phyloP scores from a whole-genome alignment of 2,329 filamentous ascomycete species.

The Diaporthe citriasiana region DNA sequence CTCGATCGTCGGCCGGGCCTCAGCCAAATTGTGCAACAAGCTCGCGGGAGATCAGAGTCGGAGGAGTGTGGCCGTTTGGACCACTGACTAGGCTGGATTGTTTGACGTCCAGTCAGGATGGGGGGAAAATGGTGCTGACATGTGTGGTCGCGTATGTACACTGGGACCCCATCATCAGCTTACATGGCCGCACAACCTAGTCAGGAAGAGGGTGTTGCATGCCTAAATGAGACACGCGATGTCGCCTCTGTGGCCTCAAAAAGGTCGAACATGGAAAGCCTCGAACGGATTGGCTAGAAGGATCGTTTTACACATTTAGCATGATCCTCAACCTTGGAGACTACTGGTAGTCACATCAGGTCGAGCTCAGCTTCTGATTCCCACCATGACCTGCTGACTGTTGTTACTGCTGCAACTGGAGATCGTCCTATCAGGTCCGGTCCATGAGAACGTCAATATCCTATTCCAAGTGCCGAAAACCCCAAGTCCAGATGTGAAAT shows the following conservation, averaged over 20 bases:
- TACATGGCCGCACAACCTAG: background rate
- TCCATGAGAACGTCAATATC: background rate
- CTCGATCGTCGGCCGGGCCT: background rate
- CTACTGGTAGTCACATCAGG: background rate
- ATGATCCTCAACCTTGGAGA: background rate
- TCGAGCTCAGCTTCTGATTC: background rate
- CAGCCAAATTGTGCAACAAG: background rate
- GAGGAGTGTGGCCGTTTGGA: background rate
- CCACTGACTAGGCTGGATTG: background rate
- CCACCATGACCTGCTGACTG: background rate
- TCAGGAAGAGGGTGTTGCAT: background rate
- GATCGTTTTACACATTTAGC: background rate
- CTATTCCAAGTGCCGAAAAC: background rate
- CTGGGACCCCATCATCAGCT: background rate
- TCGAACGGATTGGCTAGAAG: background rate
- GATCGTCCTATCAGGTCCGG: background rate
- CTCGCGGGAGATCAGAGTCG: background rate
- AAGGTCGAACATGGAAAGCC: background rate
- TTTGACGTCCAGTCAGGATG: background rate
- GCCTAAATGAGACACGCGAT: background rate
- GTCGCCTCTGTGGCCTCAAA: background rate
- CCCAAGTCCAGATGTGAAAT: background rate
- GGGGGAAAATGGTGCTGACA: background rate
- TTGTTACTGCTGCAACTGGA: background rate
- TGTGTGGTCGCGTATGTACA: background rate